A percentile compares a stretch with the other conserved stretches of the same genome.
Conservation (phyloP, 805 yeast genomes). For the Saccharomyces paradoxus region DNA sequence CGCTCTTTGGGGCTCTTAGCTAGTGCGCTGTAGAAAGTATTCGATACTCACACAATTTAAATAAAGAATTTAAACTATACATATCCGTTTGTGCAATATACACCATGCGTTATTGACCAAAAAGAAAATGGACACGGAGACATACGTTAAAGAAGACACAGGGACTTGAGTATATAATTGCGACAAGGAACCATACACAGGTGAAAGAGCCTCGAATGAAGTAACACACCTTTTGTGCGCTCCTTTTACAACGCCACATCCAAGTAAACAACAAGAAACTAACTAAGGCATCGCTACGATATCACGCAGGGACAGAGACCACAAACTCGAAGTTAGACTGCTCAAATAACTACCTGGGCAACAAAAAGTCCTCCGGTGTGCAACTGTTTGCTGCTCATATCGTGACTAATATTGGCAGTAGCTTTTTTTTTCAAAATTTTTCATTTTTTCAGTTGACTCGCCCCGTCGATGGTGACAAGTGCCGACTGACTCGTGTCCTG, state of each 20-base stretch:
- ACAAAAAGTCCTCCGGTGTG: not conserved
- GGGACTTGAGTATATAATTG: not conserved
- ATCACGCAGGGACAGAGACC: not conserved
- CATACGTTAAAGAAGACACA: not conserved
- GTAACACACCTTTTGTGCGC: not conserved
- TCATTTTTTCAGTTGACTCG: not conserved
- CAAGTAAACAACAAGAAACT: not conserved
- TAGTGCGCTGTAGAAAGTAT: not conserved
- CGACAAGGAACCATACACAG: not conserved
- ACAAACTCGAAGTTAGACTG: not conserved
- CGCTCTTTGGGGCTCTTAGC: not conserved
- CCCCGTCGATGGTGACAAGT: not conserved
- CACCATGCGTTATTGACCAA: not conserved
- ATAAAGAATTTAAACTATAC: too few relatives aligned
- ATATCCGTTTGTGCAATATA: not conserved
- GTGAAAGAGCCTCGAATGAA: not conserved
- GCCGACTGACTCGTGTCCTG: not conserved
- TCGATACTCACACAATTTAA: too few relatives aligned
- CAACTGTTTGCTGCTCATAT: not conserved
- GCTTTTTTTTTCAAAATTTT: not conserved
- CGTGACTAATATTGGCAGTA: not conserved
- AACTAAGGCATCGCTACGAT: not conserved
- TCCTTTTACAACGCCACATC: not conserved
- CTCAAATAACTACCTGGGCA: not conserved
- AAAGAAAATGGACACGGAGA: not conserved